Evolutionary conservation across 495 filamentous ascomycete species (phyloP), one percentile per base, ranked within the genome.

Genomic region (Letharia columbiana): DNA sequence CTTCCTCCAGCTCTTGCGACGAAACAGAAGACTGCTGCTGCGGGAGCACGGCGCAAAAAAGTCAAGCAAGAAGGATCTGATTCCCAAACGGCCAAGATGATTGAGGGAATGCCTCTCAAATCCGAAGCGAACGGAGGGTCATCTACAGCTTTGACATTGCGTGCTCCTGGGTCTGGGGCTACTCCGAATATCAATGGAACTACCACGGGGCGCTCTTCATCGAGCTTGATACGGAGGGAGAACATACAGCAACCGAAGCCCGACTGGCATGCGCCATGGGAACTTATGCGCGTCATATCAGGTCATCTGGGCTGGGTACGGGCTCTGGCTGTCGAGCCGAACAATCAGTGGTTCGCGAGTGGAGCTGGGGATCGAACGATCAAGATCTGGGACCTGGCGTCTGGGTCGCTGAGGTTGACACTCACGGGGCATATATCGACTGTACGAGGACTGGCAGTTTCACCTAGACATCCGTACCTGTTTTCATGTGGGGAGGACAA

Each of bases 401-500:
- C 87, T 10, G 95, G 95, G 3, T 83, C 78, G 17, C 78, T 98
- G 65, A 83, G 87, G 64, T 76, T 99, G 61, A 98, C 95, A 4
- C 79, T 99, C 40, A 99, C 95, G 4, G 95, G 95, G 39, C 95
- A 99, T 75, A 99, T 99, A 67, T 96, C 91, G 50, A 95, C 93
- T 10, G 95, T 99, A 20, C 87, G 95, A 57, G 95, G 95, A 10
- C 80, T 99, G 60, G 95, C 93, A 0, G 90, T 99, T 10, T 96
- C 91, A 5, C 90, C 92, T 20, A 81, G 95, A 61, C 95, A 99
- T 75, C 95, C 95, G 3, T 99, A 99, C 74, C 83, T 99, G 44
- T 99, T 98, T 76, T 96, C 91, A 18, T 98, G 95, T 71, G 95
- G 90, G 61, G 95, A 99, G 76, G 95, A 99, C 75, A 99, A 99